Conservation (phyloP, 2,329 filamentous ascomycete genomes). For the Fusarium metavorans region DNA sequence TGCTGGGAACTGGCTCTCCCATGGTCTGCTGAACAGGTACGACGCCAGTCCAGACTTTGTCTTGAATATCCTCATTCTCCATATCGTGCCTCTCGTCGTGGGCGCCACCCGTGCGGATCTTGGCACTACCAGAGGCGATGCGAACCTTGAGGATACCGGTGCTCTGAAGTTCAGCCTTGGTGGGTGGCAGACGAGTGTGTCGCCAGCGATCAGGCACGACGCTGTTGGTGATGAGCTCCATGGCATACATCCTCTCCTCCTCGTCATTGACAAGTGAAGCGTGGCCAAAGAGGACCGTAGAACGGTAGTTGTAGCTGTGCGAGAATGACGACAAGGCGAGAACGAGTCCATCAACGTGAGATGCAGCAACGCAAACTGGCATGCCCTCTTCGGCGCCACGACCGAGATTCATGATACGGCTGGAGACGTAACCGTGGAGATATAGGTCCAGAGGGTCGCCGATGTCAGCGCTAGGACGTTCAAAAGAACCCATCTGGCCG, state of each 20-base stretch:
- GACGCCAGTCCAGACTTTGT: constrained; percentile 66
- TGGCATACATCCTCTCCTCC: constrained; percentile 81
- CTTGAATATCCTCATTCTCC: constrained; percentile 56
- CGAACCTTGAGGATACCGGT: constrained; percentile 79
- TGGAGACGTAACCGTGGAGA: constrained; percentile 86
- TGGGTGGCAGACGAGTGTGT: constrained; percentile 77
- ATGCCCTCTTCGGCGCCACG: constrained; percentile 60
- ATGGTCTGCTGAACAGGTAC: constrained; percentile 72
- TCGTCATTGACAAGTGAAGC: constrained; percentile 74
- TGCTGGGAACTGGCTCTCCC: constrained; percentile 71
- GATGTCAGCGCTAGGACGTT: constrained; percentile 67
- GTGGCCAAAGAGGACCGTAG: constrained; percentile 81
- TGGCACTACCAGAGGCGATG: constrained; percentile 79
- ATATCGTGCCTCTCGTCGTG: constrained; percentile 64
- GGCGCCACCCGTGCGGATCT: constrained; percentile 75
- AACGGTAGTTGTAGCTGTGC: constrained; percentile 90
- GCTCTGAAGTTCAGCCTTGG: constrained; percentile 77
- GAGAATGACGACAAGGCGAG: constrained; percentile 83
- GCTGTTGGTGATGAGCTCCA: constrained; percentile 81
- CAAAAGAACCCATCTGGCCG: constrained; percentile 82
- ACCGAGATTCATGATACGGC: constrained; percentile 78
- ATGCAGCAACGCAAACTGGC: constrained; percentile 79
- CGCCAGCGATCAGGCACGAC: constrained; percentile 78
- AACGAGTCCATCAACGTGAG: constrained; percentile 82
- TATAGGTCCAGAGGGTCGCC: constrained; percentile 80